These are phyloP conservation scores for Salpingoeca rosetta DNA, from an alignment of 78 protist genomes.

Conservation along the genomic window DNA sequence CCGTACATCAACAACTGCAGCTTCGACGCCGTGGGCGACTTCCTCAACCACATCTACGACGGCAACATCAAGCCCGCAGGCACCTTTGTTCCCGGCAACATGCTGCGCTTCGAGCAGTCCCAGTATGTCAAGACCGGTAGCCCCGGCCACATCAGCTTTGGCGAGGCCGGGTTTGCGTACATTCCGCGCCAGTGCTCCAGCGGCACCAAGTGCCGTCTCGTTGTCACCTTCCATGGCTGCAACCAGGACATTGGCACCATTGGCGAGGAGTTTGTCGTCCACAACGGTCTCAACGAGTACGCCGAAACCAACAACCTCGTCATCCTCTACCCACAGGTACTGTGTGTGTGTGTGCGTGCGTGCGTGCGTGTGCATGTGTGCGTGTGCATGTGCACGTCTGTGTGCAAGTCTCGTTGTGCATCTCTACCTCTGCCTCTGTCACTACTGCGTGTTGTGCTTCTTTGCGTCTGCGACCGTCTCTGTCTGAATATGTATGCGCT, in stretches of 20 bases:
- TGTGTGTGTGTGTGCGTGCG: too few species aligned
- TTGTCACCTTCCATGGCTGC: constrained; percentile 57
- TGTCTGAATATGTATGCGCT: too few species aligned
- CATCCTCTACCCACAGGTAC: constrained; percentile 62
- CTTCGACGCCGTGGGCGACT: constrained; percentile 35
- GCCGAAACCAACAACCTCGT: constrained; percentile 64
- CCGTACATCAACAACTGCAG: constrained; percentile 63
- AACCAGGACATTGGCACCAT: constrained; percentile 32
- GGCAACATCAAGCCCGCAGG: neutral
- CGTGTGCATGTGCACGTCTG: too few species aligned
- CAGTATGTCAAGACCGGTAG: constrained; percentile 7
- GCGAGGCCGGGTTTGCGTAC: constrained; percentile 43
- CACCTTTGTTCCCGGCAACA: neutral
- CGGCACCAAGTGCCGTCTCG: constrained; percentile 18
- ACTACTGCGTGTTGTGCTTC: too few species aligned
- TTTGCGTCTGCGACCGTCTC: too few species aligned
- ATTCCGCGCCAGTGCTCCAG: constrained; percentile 39
- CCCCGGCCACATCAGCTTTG: constrained; percentile 28
- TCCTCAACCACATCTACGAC: constrained; percentile 21
- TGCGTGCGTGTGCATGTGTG: too few species aligned
- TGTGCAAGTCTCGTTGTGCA: too few species aligned
- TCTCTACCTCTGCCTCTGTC: too few species aligned
- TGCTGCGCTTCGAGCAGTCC: constrained; percentile 21
- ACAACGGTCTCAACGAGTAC: constrained; percentile 58
- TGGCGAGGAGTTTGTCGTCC: constrained; percentile 23